A percentile compares a stretch with the other conserved stretches of the same genome.
Evolutionary conservation across 306 rosid species (phyloP).

Genomic region (Heteromeles arbutifolia): DNA sequence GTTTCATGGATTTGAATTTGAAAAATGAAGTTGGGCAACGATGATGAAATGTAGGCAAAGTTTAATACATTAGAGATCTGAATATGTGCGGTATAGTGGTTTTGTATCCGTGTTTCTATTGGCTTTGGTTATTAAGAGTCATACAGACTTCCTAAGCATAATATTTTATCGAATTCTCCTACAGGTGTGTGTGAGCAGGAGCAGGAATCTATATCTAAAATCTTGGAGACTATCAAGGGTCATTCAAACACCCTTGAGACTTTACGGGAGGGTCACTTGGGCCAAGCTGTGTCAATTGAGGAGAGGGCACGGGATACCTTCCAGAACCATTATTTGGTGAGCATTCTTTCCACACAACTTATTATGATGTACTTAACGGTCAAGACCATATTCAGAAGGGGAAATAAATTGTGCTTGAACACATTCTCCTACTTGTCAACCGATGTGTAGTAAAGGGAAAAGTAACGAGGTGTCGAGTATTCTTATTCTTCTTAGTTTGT

Average conservation of each 20-base stretch:
- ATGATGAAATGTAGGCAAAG: not conserved
- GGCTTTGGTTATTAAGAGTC: not conserved
- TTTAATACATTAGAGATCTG: too few relatives aligned
- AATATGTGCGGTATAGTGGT: not conserved
- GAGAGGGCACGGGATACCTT: conserved; percentile 54
- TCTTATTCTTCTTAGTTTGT: too few relatives aligned
- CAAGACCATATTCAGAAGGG: not conserved
- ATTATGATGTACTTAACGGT: not conserved
- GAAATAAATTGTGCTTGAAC: not conserved
- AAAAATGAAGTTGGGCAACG: not conserved
- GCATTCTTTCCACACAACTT: conserved; percentile 4
- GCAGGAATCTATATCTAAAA: conserved; percentile 36
- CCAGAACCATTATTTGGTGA: conserved; percentile 52
- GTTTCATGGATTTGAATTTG: not conserved
- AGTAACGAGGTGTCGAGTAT: too few relatives aligned
- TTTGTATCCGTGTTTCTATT: too few relatives aligned
- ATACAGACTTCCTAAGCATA: not conserved
- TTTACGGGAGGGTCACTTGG: conserved; percentile 54
- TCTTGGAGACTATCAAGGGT: conserved; percentile 39
- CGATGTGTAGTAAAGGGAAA: not conserved
- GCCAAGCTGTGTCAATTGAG: conserved; percentile 57
- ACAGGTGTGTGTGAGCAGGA: conserved; percentile 52
- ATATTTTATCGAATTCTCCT: conserved; percentile 2
- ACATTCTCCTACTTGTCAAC: not conserved
- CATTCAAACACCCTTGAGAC: conserved; percentile 49